Conservation (phyloP, 495 filamentous ascomycete species). For the Penicillium riverlandense region DNA sequence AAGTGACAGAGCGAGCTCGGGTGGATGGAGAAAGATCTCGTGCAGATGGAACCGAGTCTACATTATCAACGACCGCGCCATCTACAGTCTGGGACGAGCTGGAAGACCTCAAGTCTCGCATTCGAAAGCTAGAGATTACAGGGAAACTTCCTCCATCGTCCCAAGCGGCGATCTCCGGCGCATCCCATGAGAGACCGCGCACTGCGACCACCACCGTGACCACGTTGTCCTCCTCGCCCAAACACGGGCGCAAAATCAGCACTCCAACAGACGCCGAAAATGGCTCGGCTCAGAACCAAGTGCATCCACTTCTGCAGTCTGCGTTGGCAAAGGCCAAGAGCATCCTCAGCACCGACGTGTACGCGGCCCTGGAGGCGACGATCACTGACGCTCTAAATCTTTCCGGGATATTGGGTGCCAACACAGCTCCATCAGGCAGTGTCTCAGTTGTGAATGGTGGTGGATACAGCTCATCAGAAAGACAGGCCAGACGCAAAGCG, state of each 20-base stretch:
- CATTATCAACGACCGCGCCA: slow-evolving; percentile 75
- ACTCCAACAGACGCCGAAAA: slow-evolving; percentile 40
- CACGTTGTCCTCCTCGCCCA: slow-evolving; percentile 82
- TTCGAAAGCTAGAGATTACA: slow-evolving; percentile 84
- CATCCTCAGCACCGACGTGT: slow-evolving; percentile 62
- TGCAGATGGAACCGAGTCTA: slow-evolving; percentile 68
- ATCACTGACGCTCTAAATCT: slow-evolving; percentile 74
- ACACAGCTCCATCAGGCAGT: slow-evolving; percentile 58
- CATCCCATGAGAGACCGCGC: slow-evolving; percentile 71
- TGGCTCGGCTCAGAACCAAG: slow-evolving; percentile 26
- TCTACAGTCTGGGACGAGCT: slow-evolving; percentile 98
- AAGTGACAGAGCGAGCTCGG: slow-evolving; percentile 28
- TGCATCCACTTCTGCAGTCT: slow-evolving; percentile 73
- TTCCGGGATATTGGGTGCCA: slow-evolving; percentile 63
- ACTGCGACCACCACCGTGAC: slow-evolving; percentile 94
- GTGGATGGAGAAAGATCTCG: slow-evolving; percentile 43
- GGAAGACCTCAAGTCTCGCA: slow-evolving; percentile 90
- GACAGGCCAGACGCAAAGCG: slow-evolving; percentile 79
- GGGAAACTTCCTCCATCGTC: slow-evolving; percentile 79
- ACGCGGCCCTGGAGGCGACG: slow-evolving; percentile 71
- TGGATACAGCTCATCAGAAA: slow-evolving; percentile 52
- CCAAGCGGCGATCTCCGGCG: slow-evolving; percentile 66
- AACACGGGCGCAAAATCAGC: slow-evolving; percentile 48
- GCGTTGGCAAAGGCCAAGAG: slow-evolving; percentile 71
- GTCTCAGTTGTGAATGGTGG: slow-evolving; percentile 46